phyloP scores from a whole-genome alignment of 169 alveolate genomes.

The Cyclospora cayetanensis region DNA sequence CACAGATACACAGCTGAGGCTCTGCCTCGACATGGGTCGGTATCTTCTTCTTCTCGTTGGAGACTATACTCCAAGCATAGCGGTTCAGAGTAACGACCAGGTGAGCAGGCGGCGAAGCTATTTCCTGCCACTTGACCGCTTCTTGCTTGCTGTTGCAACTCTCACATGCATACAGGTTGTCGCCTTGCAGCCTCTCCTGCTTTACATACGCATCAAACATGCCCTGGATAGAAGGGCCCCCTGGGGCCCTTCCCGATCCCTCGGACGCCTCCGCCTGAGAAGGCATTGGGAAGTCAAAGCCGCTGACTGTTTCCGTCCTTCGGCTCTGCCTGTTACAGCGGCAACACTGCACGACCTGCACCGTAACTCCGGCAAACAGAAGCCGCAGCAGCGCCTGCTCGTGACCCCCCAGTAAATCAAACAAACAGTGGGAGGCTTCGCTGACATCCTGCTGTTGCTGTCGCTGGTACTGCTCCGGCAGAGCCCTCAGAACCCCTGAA shows the following conservation, averaged over 20 bases:
- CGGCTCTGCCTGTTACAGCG: slow-evolving; percentile 77
- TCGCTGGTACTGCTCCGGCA: slow-evolving; percentile 76
- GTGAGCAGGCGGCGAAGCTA: slow-evolving; percentile 86
- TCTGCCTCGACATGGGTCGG: slow-evolving; percentile 78
- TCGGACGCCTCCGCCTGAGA: background rate
- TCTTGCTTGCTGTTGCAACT: slow-evolving; percentile 79
- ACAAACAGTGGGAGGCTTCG: slow-evolving; percentile 77
- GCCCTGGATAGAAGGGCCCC: slow-evolving; percentile 76
- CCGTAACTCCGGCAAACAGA: slow-evolving; percentile 83
- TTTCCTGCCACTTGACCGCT: slow-evolving; percentile 85
- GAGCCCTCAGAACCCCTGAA: background rate
- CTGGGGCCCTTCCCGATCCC: background rate
- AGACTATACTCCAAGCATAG: slow-evolving; percentile 69
- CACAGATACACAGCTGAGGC: slow-evolving; percentile 73
- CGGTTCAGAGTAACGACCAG: slow-evolving; percentile 82
- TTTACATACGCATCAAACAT: slow-evolving; percentile 79
- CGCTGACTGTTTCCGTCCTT: slow-evolving; percentile 80
- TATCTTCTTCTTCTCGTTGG: slow-evolving; percentile 71
- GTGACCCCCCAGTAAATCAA: slow-evolving; percentile 80
- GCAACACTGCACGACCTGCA: slow-evolving; percentile 81
- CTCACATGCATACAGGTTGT: slow-evolving; percentile 81
- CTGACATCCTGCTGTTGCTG: slow-evolving; percentile 85
- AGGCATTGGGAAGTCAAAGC: slow-evolving; percentile 78
- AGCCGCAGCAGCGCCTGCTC: slow-evolving; percentile 77
- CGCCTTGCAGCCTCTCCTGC: slow-evolving; percentile 82